Conservation (phyloP, 768 basidiomycete genomes). For the Amylocystis lapponica region DNA sequence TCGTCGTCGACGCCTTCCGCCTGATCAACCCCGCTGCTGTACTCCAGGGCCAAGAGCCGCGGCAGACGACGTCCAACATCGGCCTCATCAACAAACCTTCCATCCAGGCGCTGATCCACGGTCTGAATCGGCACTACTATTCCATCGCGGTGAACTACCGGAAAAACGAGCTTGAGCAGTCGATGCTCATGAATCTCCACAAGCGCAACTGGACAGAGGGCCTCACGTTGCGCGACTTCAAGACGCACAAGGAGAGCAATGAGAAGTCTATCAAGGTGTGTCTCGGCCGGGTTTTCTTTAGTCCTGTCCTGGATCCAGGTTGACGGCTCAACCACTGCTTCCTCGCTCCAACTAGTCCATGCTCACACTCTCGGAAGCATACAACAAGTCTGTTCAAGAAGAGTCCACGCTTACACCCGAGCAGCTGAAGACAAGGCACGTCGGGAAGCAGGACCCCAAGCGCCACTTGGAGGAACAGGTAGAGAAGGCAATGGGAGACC, state of each 20-base stretch:
- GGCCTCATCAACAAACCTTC: slow-evolving; percentile 99
- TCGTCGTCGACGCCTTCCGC: slow-evolving; percentile 98
- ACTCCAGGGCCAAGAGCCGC: slow-evolving; percentile 87
- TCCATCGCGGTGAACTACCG: slow-evolving; percentile 96
- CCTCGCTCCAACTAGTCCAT: slow-evolving; percentile 54
- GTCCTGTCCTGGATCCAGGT: slow-evolving; percentile 18
- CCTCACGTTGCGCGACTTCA: slow-evolving; percentile 85
- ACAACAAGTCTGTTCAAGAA: slow-evolving; percentile 98
- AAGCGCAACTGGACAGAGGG: slow-evolving; percentile 99
- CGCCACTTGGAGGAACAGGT: slow-evolving; percentile 96
- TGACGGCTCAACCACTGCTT: too few species aligned
- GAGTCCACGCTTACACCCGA: slow-evolving; percentile 92
- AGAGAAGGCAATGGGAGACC: slow-evolving; percentile 96
- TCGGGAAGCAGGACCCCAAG: slow-evolving; percentile 97
- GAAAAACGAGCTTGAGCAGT: slow-evolving; percentile 96
- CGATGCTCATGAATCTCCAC: slow-evolving; percentile 98
- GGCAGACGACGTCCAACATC: slow-evolving; percentile 97
- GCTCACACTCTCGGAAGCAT: slow-evolving; percentile 87
- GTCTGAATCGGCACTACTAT: slow-evolving; percentile 97
- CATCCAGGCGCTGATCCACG: slow-evolving; percentile 97
- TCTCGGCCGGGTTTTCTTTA: slow-evolving; percentile 14
- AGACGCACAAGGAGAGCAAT: slow-evolving; percentile 80
- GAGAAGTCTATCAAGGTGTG: slow-evolving; percentile 92
- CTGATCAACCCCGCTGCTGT: slow-evolving; percentile 90
- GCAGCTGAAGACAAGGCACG: slow-evolving; percentile 94